Base-by-base conservation (phyloP, 2,329 filamentous ascomycete genomes). In the Escovopsis sp. region DNA sequence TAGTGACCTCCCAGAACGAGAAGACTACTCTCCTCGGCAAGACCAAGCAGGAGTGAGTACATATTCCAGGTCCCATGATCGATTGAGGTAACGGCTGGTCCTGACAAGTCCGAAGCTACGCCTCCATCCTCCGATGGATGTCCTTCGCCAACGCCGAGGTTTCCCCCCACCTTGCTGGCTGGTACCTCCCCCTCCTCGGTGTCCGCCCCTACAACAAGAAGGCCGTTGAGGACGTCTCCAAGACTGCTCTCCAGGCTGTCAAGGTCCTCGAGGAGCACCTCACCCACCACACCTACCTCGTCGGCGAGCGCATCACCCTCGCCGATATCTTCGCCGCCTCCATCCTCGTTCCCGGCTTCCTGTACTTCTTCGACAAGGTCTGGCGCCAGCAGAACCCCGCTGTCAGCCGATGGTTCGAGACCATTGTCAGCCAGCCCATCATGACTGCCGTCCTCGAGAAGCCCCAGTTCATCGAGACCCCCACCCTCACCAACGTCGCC, bases 1-100 rank as follows among this genome's bases (percentile, higher is more conserved):
- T 61, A 96, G 91, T 98, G 64, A 87, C 91, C 59, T 96, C 91
- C 57, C 91, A 98, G 73, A 98, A 98, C 68, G 91, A 96, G 82
- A 96, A 96, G 83, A 98, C 91, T 58, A 93, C 87, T 55, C 87
- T 98, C 53, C 80, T 98, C 58, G 91, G 91, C 63, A 96, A 96
- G 82, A 98, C 88, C 72, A 98, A 98, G 83, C 89, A 98, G 75
- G 91, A 98, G 80, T 87, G 70, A 64, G 73, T 62, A 18, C 32
- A 18, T 12, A 23, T 12, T 9, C 38, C 35, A 18, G 33, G 36
- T 26, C 0, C 8, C 18, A 12, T 32, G 35, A 23, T 19, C 33
- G 33, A 30, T 30, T 10, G 10, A 30, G 28, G 28, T 10, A 2
- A 10, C 28, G 6, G 28, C 10, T 10, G 15, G 43, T 41, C 50